These are phyloP conservation scores for Chlorella sorokiniana DNA, from an alignment of 139 green algal genomes.

Conservation along the genomic window DNA sequence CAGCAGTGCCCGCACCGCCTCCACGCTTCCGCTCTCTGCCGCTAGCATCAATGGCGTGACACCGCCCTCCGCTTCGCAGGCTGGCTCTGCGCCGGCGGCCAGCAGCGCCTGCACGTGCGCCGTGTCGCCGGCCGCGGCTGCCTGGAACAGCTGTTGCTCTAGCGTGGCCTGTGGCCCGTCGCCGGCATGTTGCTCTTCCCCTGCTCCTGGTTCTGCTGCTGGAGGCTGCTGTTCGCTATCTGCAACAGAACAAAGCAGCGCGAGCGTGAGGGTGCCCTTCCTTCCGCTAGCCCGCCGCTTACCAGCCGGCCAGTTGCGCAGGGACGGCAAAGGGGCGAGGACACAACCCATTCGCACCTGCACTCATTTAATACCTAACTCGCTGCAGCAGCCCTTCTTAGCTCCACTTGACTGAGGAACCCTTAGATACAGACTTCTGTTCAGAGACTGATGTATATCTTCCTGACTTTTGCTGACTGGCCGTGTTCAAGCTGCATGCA, in stretches of 20 bases:
- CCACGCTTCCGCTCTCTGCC: constrained; percentile 33
- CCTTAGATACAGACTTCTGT: no score
- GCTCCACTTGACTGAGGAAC: no score
- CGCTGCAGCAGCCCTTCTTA: no score
- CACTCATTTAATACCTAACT: no score
- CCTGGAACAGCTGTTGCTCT: constrained; percentile 23
- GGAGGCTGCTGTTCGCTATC: background rate
- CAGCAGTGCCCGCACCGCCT: constrained; percentile 34
- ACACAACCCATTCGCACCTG: no score
- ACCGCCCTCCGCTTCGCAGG: constrained; percentile 26
- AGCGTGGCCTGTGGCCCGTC: background rate
- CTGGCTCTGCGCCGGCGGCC: constrained; percentile 43
- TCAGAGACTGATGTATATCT: no score
- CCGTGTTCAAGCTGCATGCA: no score
- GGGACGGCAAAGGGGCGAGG: no score
- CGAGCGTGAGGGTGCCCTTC: no score
- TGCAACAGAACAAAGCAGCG: background rate
- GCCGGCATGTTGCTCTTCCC: background rate
- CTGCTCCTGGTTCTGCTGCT: background rate
- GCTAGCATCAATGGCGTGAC: constrained; percentile 52
- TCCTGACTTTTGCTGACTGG: no score
- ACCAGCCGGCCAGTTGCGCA: no score
- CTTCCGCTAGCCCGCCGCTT: no score
- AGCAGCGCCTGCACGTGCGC: constrained; percentile 49
- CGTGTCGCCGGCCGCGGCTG: constrained; percentile 34